Evolutionary conservation across 2,329 filamentous ascomycete species (phyloP).

Genomic region (Aschersonia sp.): DNA sequence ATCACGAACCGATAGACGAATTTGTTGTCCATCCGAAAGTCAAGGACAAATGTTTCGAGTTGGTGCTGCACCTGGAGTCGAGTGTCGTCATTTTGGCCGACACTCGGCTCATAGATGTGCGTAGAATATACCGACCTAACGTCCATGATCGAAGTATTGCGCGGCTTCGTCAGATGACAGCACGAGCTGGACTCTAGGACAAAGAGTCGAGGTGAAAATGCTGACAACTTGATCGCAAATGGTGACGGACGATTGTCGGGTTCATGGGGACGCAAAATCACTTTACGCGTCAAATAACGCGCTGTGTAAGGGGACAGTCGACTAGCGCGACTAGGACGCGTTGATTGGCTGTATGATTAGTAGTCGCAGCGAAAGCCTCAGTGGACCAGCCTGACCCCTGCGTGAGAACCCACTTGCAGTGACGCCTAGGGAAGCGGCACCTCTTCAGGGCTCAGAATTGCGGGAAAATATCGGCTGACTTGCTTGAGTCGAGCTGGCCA

Average conservation of each 20-base stretch:
- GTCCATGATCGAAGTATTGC: constrained; percentile 47
- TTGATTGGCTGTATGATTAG: constrained; percentile 3
- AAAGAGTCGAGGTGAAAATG: too few relatives aligned
- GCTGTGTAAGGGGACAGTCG: constrained; percentile 1
- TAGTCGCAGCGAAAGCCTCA: constrained; percentile 1
- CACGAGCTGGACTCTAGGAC: not conserved
- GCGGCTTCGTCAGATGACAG: not conserved
- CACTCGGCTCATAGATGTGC: constrained; percentile 60
- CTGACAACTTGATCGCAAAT: too few relatives aligned
- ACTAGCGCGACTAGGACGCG: not conserved
- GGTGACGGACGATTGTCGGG: not conserved
- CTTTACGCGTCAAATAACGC: constrained; percentile 8
- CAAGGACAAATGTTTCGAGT: constrained; percentile 81
- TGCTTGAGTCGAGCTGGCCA: too few relatives aligned
- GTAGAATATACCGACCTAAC: constrained; percentile 75
- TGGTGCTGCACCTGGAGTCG: constrained; percentile 61
- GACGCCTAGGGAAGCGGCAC: too few relatives aligned
- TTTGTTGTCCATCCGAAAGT: constrained; percentile 84
- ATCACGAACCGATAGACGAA: constrained; percentile 72
- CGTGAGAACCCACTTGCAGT: not conserved
- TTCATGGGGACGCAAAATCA: not conserved
- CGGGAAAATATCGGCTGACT: not conserved
- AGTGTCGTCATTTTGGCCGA: constrained; percentile 52
- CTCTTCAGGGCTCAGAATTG: not conserved
- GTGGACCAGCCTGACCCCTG: not conserved